A percentile compares a stretch with the other conserved stretches of the same genome.
Evolutionary conservation across 2,329 filamentous ascomycete species (phyloP).

Genomic region (Tolypocladium sp.): DNA sequence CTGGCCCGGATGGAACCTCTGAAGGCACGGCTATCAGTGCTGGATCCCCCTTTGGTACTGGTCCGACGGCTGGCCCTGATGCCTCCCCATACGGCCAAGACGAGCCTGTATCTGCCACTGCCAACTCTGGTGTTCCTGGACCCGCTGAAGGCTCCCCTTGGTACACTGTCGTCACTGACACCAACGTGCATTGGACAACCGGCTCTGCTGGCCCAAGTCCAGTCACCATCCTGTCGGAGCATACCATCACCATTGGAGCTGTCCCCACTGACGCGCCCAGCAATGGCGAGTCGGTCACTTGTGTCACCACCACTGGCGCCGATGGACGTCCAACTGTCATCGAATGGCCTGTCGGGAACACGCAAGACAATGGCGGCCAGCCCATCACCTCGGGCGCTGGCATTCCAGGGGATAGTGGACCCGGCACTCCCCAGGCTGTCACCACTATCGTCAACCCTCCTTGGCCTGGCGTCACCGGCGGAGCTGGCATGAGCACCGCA

Average conservation of each 20-base stretch:
- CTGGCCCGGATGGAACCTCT: slow-evolving; percentile 6
- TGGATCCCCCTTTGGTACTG: not conserved
- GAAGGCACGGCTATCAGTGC: slow-evolving; percentile 2
- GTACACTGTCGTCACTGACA: slow-evolving; percentile 14
- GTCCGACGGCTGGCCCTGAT: not conserved
- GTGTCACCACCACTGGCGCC: slow-evolving; percentile 9
- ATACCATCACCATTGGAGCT: slow-evolving; percentile 10
- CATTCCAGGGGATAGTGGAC: slow-evolving; percentile 4
- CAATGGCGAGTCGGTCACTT: slow-evolving; percentile 5
- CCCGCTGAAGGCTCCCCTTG: slow-evolving; percentile 1
- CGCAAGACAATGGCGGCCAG: slow-evolving; percentile 5
- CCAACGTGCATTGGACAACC: slow-evolving; percentile 11
- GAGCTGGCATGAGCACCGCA: slow-evolving; percentile 7
- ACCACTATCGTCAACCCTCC: not conserved
- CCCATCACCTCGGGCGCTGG: slow-evolving; percentile 5
- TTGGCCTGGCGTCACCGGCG: not conserved
- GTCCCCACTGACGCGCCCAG: not conserved
- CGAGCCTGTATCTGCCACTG: slow-evolving; percentile 3
- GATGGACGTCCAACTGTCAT: slow-evolving; percentile 19
- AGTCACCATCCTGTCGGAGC: slow-evolving; percentile 12
- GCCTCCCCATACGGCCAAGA: not conserved
- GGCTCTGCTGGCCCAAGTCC: slow-evolving; percentile 8
- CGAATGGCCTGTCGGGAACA: slow-evolving; percentile 3
- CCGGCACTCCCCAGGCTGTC: slow-evolving; percentile 2
- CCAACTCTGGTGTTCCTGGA: not conserved